Evolutionary conservation across 2,329 filamentous ascomycete species (phyloP), one percentile per base, ranked within the genome.

Genomic region (Exserohilum rostratum): DNA sequence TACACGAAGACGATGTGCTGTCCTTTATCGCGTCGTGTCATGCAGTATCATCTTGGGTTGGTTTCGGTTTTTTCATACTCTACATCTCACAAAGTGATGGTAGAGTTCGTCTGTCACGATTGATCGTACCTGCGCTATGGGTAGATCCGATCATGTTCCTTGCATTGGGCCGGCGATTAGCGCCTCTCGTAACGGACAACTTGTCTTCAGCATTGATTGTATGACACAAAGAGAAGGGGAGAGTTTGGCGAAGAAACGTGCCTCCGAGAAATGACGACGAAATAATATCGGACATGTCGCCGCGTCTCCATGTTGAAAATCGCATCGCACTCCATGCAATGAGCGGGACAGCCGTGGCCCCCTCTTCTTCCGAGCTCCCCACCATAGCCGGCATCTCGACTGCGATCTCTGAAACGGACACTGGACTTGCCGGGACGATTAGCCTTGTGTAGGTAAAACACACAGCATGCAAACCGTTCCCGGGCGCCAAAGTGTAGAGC

Each of bases 351-450:
- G 43, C 54, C 48, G 56, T 64, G 64, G 60, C 67, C 66, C 68
- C 69, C 65, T 66, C 65, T 54, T 60, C 64, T 62, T 66, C 69
- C 66, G 67, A 62, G 55, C 49, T 64, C 69, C 66, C 62, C 53
- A 57, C 37, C 43, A 48, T 45, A 62, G 46, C 62, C 64, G 59
- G 47, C 47, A 58, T 46, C 46, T 50, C 25, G 22, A 57, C 47
- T 46, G 61, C 62, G 55, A 63, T 57, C 57, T 57, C 46, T 57
- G 49, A 56, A 60, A 62, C 62, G 53, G 45, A 35, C 50, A 44
- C 43, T 50, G 25, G 42, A 40, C 35, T 42, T 46, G 40, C 50
- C 59, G 56, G 57, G n/a, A 46, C 45, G 31, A 46, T 58, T 61
- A 45, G 56, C 52, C 53, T 31, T 37, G 55, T 58, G 40, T 10